These are phyloP conservation scores for Gossypium herbaceum DNA, from an alignment of 345 rosid species.

Conservation along the genomic window DNA sequence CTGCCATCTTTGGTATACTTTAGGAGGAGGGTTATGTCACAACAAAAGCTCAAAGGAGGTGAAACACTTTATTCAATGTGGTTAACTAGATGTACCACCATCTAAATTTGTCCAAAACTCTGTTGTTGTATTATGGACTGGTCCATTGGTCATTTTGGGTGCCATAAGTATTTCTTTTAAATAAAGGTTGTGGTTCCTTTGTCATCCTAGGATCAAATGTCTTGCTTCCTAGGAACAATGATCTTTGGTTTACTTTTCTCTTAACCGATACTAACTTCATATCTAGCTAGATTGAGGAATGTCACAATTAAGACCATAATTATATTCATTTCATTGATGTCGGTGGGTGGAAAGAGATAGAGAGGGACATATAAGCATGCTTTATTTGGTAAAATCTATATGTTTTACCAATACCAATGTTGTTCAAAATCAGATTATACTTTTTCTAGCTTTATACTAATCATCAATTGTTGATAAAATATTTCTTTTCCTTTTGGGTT, in stretches of 20 bases:
- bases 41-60: background rate
- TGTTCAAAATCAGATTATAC: background rate
- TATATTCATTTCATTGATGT: background rate
- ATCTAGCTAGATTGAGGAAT: too few relatives aligned
- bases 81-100: background rate
- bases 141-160: background rate
- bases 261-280: background rate
- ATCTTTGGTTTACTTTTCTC: background rate
- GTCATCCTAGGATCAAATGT: background rate
- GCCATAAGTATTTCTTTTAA: too few relatives aligned
- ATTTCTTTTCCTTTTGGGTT: background rate
- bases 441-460: background rate
- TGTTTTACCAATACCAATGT: background rate
- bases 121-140: background rate
- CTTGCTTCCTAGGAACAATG: background rate
- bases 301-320: background rate
- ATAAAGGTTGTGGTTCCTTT: background rate
- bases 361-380: background rate
- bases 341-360: background rate
- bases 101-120: background rate
- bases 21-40: background rate
- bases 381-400: background rate
- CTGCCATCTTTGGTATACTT: constrained; percentile 11
- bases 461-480: background rate
- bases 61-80: constrained; percentile 4